Conservation (phyloP, 768 basidiomycete species). For the Crassisporium funariophilum region DNA sequence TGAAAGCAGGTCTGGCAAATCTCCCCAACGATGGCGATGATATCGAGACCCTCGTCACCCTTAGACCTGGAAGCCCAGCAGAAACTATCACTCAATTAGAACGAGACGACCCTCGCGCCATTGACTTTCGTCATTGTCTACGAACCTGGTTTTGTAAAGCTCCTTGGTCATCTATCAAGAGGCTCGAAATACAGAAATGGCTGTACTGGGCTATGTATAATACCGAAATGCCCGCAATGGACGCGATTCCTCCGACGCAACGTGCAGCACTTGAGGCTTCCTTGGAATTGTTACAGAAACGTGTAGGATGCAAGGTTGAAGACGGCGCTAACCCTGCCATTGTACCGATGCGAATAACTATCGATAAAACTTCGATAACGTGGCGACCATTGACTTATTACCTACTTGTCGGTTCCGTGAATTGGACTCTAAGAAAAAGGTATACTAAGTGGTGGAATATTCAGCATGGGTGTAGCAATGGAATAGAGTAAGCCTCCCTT, state of each 20-base stretch:
- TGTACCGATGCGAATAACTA: conserved; percentile 65
- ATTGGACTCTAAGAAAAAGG: conserved; percentile 47
- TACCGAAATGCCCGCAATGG: conserved; percentile 54
- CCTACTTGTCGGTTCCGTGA: conserved; percentile 48
- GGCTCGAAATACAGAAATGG: conserved; percentile 69
- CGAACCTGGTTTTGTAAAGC: conserved; percentile 79
- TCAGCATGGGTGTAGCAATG: conserved; percentile 51
- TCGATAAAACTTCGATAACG: conserved; percentile 73
- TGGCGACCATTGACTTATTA: conserved; percentile 75
- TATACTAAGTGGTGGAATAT: conserved; percentile 46
- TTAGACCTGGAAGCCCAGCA: conserved; percentile 60
- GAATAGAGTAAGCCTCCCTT: conserved; percentile 61
- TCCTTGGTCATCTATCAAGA: conserved; percentile 72
- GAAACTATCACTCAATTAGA: conserved; percentile 62
- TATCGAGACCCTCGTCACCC: conserved; percentile 49
- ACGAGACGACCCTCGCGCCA: conserved; percentile 64
- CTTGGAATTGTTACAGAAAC: conserved; percentile 65
- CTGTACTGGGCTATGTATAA: conserved; percentile 86
- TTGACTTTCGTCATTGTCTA: conserved; percentile 70
- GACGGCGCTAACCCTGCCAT: conserved; percentile 57
- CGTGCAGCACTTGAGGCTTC: conserved; percentile 58
- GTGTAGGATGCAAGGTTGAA: conserved; percentile 65
- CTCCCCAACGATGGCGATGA: conserved; percentile 56
- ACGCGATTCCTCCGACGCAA: conserved; percentile 48
- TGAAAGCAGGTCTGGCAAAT: conserved; percentile 64